A percentile compares a stretch with the other conserved stretches of the same genome.
Conservation (phyloP, 345 rosid species). For the Psidium guajava region DNA sequence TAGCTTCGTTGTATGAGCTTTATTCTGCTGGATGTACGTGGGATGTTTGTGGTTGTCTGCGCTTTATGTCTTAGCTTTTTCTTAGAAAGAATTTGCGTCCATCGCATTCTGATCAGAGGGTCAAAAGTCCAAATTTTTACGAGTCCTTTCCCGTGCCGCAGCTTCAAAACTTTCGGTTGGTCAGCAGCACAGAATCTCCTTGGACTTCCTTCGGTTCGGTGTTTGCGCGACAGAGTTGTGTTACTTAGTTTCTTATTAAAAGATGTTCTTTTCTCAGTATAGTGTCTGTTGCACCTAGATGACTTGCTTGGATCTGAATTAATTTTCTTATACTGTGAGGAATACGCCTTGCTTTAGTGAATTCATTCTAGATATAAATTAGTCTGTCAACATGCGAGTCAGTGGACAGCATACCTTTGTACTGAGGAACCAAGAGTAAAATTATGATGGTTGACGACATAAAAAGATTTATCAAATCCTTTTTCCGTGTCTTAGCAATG, state of each 20-base stretch:
- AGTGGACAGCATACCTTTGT: background rate
- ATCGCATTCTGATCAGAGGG: background rate
- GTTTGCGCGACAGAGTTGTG: background rate
- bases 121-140: background rate
- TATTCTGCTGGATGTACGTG: background rate
- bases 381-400: background rate
- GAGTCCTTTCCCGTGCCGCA: background rate
- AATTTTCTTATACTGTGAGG: background rate
- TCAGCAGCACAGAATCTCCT: background rate
- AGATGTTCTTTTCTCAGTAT: background rate
- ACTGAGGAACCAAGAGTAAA: background rate
- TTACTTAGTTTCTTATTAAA: background rate
- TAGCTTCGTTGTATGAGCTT: background rate
- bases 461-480: background rate
- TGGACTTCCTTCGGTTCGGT: background rate
- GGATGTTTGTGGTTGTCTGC: background rate
- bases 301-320: background rate
- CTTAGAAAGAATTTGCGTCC: background rate
- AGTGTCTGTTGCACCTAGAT: background rate
- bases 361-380: accelerated
- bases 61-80: background rate
- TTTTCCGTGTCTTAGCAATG: background rate
- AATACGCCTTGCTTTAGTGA: background rate
- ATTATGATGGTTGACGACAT: background rate
- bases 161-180: background rate